phyloP scores from a whole-genome alignment of 345 rosid species.

The Rhodomyrtus tomentosa region DNA sequence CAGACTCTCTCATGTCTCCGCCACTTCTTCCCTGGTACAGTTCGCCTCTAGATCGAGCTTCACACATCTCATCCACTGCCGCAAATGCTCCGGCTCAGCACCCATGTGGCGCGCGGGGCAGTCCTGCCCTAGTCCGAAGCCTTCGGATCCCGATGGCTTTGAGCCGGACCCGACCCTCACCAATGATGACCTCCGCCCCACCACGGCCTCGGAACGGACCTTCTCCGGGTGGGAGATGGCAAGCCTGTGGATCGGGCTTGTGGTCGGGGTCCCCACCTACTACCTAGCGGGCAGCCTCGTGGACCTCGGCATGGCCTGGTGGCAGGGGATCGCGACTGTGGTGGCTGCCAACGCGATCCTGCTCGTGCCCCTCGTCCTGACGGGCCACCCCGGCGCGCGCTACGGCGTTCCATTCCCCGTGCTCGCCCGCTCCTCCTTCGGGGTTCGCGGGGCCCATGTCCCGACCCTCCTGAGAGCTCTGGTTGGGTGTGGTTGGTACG shows the following conservation, averaged over 20 bases:
- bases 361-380: slow-evolving; percentile 57
- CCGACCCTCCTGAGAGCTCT: slow-evolving; percentile 80
- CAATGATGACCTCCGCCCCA: slow-evolving; percentile 84
- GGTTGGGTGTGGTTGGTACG: slow-evolving; percentile 98
- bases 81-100: neutral
- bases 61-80: neutral
- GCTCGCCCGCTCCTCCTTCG: slow-evolving; percentile 73
- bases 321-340: slow-evolving; percentile 94
- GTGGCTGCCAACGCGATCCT: slow-evolving; percentile 68
- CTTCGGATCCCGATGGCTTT: neutral
- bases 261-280: slow-evolving; percentile 86
- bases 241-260: slow-evolving; percentile 93
- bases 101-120: neutral
- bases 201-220: slow-evolving; percentile 41
- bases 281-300: slow-evolving; percentile 88
- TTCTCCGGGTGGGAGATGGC: slow-evolving; percentile 78
- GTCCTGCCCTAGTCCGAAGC: neutral
- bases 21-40: neutral
- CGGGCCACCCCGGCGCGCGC: slow-evolving; percentile 73
- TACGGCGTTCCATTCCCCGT: slow-evolving; percentile 91
- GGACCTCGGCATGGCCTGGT: slow-evolving; percentile 97
- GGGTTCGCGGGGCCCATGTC: slow-evolving; percentile 74
- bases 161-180: slow-evolving; percentile 55
- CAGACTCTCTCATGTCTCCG: slow-evolving; percentile 9
- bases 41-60: neutral